Evolutionary conservation across 164 flowering plant species (phyloP), one percentile per base, ranked within the genome.

Genomic region (Akebia trifoliata): DNA sequence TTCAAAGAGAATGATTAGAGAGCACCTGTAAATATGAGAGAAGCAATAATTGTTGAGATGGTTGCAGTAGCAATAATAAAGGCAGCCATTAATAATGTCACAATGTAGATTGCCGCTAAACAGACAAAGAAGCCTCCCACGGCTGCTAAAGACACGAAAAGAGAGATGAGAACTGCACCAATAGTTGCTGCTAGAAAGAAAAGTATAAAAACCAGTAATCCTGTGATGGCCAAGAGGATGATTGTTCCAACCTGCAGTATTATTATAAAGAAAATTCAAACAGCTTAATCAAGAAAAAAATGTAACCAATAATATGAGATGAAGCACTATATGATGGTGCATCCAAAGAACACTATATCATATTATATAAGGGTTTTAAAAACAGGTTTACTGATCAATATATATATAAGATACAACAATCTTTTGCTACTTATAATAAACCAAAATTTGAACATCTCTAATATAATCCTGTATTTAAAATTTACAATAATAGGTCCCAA

Each of bases 101-200:
- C 90, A 21, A 87, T 68, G 35, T 87, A 90, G 14, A 85, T 74
- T 60, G 80, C 83, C 10, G 90, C 71, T 9, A 82, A 45, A 72
- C 73, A 83, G 40, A 83, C 77, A 70, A 90, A 87, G 83, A 83
- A 83, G 50, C 93, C 87, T 39, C 97, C 95, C 8, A 80, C 95
- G 45, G 88, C 97, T 4, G 91, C 95, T 63, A 90, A 71, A 37
- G 97, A 83, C 58, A 87, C 43, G 30, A 90, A 66, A 43, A 84
- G 75, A 40, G 93, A 85, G 30, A 90, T 72, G 49, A 90, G 53
- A 59, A 90, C 57, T 14, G 95, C 93, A 70, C 82, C 87, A 64
- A 69, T 24, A 25, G 95, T 87, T 50, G 97, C 97, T 6, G 80
- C 85, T 62, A 75, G 52, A 68, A 90, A 84, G 82, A 90, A 85